phyloP scores from a whole-genome alignment of 441 rosid species.

The Erysimum cheiri region DNA sequence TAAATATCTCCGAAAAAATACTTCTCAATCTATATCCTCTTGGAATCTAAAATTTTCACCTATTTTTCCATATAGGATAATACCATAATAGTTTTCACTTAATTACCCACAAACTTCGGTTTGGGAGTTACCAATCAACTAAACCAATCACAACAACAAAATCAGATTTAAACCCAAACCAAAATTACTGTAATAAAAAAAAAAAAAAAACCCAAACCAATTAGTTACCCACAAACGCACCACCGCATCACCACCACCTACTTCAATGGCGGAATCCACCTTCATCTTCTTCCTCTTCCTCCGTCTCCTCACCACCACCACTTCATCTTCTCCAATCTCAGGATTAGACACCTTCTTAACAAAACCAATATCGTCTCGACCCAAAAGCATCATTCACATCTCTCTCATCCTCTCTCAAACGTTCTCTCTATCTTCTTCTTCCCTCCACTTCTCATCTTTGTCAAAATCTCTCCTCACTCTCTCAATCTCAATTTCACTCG shows the following conservation, averaged over 20 bases:
- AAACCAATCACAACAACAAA: too few species aligned
- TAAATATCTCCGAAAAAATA: too few species aligned
- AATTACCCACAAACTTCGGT: too few species aligned
- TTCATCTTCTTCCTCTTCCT: conserved; percentile 38
- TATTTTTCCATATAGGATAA: too few species aligned
- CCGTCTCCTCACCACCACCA: conserved; percentile 38
- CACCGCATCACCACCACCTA: conserved; percentile 15
- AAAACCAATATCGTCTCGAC: conserved; percentile 61
- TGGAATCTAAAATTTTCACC: too few species aligned
- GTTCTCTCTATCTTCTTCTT: conserved; percentile 50
- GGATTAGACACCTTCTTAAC: conserved; percentile 85
- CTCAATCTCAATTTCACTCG: conserved; percentile 65
- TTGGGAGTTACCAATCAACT: too few species aligned
- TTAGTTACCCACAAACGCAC: too few species aligned
- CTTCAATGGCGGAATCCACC: conserved; percentile 43
- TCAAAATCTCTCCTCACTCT: conserved; percentile 64
- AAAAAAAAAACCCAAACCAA: too few species aligned
- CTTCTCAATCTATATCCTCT: too few species aligned
- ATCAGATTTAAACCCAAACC: too few species aligned
- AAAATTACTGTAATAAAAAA: too few species aligned
- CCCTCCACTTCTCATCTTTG: conserved; percentile 45
- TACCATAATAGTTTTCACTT: too few species aligned
- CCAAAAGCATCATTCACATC: conserved; percentile 61
- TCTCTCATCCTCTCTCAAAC: conserved; percentile 52
- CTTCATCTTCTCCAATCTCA: conserved; percentile 51